Conservation (phyloP, 2,329 filamentous ascomycete species). For the Drechslera avenae region DNA sequence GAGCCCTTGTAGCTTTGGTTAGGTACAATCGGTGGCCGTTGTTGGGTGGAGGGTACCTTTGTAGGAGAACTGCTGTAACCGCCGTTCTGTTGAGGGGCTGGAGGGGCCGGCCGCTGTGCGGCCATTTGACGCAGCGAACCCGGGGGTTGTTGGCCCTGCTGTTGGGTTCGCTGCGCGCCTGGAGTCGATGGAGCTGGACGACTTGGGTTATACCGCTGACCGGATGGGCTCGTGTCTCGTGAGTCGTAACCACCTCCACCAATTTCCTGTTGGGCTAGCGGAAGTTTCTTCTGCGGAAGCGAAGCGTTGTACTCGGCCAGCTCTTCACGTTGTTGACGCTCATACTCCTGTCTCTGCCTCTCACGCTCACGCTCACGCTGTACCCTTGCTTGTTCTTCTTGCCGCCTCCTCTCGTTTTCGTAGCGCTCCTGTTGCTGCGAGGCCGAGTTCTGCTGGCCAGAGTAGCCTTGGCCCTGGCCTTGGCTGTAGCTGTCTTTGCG, state of each 20-base stretch:
- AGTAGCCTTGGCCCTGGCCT: conserved; percentile 37
- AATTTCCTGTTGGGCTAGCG: conserved; percentile 87
- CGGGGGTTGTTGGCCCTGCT: conserved; percentile 59
- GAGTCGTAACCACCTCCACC: conserved; percentile 64
- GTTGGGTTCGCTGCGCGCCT: conserved; percentile 53
- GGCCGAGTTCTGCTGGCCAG: conserved; percentile 40
- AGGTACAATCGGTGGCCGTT: conserved; percentile 52
- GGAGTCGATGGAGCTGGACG: conserved; percentile 84
- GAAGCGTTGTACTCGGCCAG: conserved; percentile 89
- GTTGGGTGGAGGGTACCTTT: conserved; percentile 33
- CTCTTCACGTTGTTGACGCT: conserved; percentile 65
- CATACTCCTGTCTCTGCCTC: conserved; percentile 49
- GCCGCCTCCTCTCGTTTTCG: conserved; percentile 37
- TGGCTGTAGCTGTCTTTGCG: conserved; percentile 55
- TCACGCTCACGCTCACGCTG: conserved; percentile 50
- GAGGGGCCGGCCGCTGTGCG: conserved; percentile 83
- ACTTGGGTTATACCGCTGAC: conserved; percentile 79
- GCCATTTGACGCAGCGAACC: conserved; percentile 58
- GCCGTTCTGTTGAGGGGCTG: conserved; percentile 61
- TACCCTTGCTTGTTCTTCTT: conserved; percentile 48
- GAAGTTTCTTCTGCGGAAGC: conserved; percentile 78
- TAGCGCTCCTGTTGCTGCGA: conserved; percentile 39
- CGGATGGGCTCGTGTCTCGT: conserved; percentile 52
- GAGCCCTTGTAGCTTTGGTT: conserved; percentile 47
- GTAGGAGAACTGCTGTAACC: conserved; percentile 37